Percentiles rank a stretch among this genome's conserved stretches.
These are phyloP conservation scores for Ophiocordyceps robertsii DNA, from an alignment of 2,329 filamentous ascomycete genomes.

Conservation along the genomic window DNA sequence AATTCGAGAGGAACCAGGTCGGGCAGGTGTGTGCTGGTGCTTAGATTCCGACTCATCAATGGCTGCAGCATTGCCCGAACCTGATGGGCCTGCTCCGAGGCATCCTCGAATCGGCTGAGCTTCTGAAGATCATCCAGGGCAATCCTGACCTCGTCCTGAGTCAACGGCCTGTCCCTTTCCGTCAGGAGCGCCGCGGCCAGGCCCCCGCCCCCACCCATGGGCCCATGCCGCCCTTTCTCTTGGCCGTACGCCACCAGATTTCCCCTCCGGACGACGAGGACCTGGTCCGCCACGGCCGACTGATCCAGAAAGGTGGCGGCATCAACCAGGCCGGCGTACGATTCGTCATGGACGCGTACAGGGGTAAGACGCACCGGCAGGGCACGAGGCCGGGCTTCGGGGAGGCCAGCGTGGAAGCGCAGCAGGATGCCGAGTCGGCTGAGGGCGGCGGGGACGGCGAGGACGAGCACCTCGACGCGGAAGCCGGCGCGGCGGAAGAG, in stretches of 20 bases:
- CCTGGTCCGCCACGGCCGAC: constrained; percentile 15
- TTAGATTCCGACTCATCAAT: background rate
- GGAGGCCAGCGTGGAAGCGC: constrained; percentile 21
- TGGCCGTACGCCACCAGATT: constrained; percentile 19
- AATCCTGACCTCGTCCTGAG: constrained; percentile 9
- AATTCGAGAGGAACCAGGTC: background rate
- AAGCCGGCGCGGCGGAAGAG: constrained; percentile 21
- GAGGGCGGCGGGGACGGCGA: constrained; percentile 27
- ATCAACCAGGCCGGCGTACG: constrained; percentile 23
- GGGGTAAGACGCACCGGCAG: constrained; percentile 29
- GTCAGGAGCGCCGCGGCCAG: constrained; percentile 10
- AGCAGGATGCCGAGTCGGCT: constrained; percentile 28
- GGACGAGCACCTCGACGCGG: constrained; percentile 23
- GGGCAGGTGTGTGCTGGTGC: background rate
- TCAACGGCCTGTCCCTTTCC: constrained; percentile 16
- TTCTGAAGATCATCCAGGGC: constrained; percentile 12
- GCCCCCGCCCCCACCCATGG: constrained; percentile 1
- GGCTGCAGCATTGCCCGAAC: background rate
- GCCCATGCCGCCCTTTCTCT: constrained; percentile 2
- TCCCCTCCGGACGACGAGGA: constrained; percentile 25
- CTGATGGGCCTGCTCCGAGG: constrained; percentile 1
- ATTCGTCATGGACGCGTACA: constrained; percentile 29
- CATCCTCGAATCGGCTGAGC: constrained; percentile 9
- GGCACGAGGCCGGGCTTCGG: constrained; percentile 19
- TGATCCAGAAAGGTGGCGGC: constrained; percentile 24